Percentiles rank a stretch among this genome's conserved stretches.
phyloP scores from a whole-genome alignment of 2,329 filamentous ascomycete species.

The Periconia digitata region DNA sequence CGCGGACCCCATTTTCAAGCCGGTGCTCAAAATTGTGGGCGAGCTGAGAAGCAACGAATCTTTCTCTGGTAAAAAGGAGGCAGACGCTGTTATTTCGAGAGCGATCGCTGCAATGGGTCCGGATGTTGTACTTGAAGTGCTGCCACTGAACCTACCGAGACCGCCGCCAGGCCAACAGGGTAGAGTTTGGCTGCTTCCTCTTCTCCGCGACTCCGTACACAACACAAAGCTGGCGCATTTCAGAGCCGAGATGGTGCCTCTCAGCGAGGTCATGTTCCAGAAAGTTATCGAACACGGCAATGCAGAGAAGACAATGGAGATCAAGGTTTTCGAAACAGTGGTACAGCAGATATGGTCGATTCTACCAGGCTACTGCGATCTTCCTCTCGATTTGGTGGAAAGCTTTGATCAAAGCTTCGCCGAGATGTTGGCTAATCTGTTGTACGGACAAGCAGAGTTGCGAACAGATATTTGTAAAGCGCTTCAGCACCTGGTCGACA shows the following conservation, averaged over 20 bases:
- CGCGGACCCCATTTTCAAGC: constrained; percentile 74
- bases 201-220: constrained; percentile 84
- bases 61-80: constrained; percentile 92
- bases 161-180: constrained; percentile 77
- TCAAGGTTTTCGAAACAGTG: constrained; percentile 96
- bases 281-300: constrained; percentile 79
- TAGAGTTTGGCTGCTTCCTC: constrained; percentile 90
- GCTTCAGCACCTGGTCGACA: constrained; percentile 85
- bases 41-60: constrained; percentile 85
- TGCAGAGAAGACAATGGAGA: constrained; percentile 87
- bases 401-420: constrained; percentile 87
- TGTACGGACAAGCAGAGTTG: constrained; percentile 89
- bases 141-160: constrained; percentile 83
- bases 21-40: constrained; percentile 76
- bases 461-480: constrained; percentile 84
- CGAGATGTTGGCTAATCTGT: constrained; percentile 84
- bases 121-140: constrained; percentile 74
- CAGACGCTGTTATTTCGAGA: constrained; percentile 84
- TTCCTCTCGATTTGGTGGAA: constrained; percentile 71
- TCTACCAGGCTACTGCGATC: constrained; percentile 90
- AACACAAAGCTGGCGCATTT: constrained; percentile 90
- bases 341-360: constrained; percentile 95
- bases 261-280: constrained; percentile 90
- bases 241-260: constrained; percentile 78
- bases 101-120: constrained; percentile 90